Evolutionary conservation across 176 grass and related monocot genomes (phyloP), one percentile per base, ranked within the genome.

Genomic region (Carex scoparia): DNA sequence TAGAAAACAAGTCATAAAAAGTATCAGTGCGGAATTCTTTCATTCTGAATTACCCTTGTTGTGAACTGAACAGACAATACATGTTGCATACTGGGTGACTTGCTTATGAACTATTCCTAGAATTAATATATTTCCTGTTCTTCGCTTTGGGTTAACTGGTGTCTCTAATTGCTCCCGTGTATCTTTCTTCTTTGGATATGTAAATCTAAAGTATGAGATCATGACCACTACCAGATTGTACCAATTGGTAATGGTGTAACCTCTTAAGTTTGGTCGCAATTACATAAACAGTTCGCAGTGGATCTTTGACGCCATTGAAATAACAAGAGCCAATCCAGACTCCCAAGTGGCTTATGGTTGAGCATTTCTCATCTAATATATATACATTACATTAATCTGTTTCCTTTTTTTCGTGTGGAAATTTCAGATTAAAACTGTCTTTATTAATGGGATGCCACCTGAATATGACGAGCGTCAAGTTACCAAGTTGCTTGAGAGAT

Each of bases 401-500:
- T 81, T 28, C 16, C 16, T 81, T 61, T 63, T 81, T 81, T 64
- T 12, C 57, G 3, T 37, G 78, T 80, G 56, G 15, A n/a, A 81
- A 63, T 82, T 63, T 48, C 80, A 83, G 80, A 83, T 83, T 51
- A 83, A 62, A 48, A 83, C 80, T 0, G 80, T 83, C 5, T 83
- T 83, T 67, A 67, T 83, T 31, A 83, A 83, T 48, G 80, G 80
- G 42, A 83, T 83, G 42, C 11, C 80, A 65, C 80, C 80, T 30
- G 80, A 83, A 68, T 67, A 65, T 37, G 80, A 83, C 16, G 80
- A 83, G 12, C 60, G 19, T 46, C 80, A 83, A 83, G 80, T 83
- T 49, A 68, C 5, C 61, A 65, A 8, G 40, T 65, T 83, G 23
- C 64, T 83, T 16, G 80, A 83, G 18, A 83, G 18, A 83, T 83